phyloP scores from a whole-genome alignment of 768 basidiomycete genomes.

The Galerina sulciceps region DNA sequence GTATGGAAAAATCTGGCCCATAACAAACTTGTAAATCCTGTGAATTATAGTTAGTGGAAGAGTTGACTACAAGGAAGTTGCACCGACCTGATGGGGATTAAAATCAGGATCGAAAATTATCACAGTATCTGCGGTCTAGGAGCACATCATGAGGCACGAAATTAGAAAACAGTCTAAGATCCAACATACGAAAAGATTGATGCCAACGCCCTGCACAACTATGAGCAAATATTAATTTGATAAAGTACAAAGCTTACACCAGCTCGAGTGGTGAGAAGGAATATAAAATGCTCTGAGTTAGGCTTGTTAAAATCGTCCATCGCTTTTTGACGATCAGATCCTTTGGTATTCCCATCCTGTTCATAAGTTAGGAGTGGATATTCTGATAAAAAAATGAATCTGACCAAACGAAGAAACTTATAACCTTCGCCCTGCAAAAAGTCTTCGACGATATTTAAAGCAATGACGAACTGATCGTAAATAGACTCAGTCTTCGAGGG shows the following conservation, averaged over 20 bases:
- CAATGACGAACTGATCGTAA: constrained; percentile 78
- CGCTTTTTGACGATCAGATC: constrained; percentile 83
- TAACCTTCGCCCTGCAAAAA: constrained; percentile 82
- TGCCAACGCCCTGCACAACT: constrained; percentile 70
- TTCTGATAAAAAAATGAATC: constrained; percentile 12
- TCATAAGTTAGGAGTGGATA: constrained; percentile 5
- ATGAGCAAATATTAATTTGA: constrained; percentile 1
- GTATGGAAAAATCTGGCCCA: no score
- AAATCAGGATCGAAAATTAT: constrained; percentile 96
- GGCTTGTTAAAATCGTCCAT: constrained; percentile 96
- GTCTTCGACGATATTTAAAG: constrained; percentile 86
- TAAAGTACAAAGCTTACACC: constrained; percentile 50
- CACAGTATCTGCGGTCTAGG: constrained; percentile 88
- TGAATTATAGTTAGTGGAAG: neutral
- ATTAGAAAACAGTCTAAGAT: neutral
- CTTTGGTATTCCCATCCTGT: constrained; percentile 90
- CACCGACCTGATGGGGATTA: constrained; percentile 89
- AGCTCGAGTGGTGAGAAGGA: constrained; percentile 89
- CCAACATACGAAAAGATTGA: constrained; percentile 69
- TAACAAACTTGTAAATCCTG: constrained; percentile 85
- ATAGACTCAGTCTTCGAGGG: neutral
- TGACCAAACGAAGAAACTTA: constrained; percentile 79
- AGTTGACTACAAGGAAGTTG: neutral
- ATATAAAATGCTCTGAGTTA: constrained; percentile 88
- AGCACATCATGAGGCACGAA: constrained; percentile 21